phyloP scores from a whole-genome alignment of 306 rosid genomes.

The Hylodesmum podocarpum region DNA sequence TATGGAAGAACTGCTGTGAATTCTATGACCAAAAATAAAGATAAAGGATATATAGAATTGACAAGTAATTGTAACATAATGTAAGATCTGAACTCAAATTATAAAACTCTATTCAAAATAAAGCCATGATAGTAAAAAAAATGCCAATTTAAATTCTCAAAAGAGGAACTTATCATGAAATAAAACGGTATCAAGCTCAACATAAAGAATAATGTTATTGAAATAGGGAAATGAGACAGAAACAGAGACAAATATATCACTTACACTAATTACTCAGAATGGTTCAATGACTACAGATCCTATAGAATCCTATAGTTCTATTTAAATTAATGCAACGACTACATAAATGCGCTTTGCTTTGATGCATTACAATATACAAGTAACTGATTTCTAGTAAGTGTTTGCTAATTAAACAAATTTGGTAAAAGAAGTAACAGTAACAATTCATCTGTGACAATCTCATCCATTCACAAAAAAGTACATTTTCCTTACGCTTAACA shows the following conservation, averaged over 20 bases:
- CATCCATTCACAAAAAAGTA: not conserved
- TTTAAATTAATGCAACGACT: not conserved
- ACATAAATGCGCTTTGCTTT: not conserved
- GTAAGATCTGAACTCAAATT: too few species aligned
- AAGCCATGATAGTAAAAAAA: not conserved
- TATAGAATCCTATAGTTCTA: not conserved
- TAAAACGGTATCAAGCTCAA: not conserved
- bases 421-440: not conserved
- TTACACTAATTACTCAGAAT: not conserved
- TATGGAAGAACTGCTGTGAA: too few species aligned
- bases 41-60: slow-evolving; percentile 12
- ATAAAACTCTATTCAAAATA: too few species aligned
- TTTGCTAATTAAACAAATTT: not conserved
- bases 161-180: not conserved
- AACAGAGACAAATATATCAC: not conserved
- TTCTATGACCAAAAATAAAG: slow-evolving; percentile 2
- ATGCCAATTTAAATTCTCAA: not conserved
- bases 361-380: not conserved
- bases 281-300: not conserved
- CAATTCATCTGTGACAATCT: not conserved
- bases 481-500: not conserved
- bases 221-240: too few species aligned
- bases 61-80: too few species aligned
- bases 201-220: not conserved
- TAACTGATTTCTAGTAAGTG: not conserved